Conservation (phyloP, 139 green algal species). For the Chlamydomonas schloesseri region DNA sequence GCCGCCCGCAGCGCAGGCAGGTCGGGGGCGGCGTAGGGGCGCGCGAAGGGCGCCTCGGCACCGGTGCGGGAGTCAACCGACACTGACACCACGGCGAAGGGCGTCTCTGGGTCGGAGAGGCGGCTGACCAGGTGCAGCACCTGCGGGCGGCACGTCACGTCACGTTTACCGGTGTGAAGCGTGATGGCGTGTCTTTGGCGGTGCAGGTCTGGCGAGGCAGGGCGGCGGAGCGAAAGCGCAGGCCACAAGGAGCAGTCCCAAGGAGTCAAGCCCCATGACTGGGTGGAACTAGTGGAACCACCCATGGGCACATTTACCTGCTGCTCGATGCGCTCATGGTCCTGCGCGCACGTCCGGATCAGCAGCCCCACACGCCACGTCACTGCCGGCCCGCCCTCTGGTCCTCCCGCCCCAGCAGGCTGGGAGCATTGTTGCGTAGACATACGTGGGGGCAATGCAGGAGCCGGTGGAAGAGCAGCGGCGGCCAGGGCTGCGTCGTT, state of each 20-base stretch:
- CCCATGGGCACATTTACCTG: background rate
- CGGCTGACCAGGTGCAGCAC: constrained; percentile 7
- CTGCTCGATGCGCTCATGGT: background rate
- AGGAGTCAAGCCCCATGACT: too few species aligned
- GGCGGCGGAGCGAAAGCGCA: too few species aligned
- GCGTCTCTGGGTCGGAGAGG: background rate
- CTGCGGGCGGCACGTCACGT: background rate
- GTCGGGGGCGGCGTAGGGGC: constrained; percentile 10
- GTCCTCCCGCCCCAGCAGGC: background rate
- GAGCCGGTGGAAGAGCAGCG: background rate
- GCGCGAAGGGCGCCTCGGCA: constrained; percentile 5
- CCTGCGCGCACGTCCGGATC: constrained; percentile 26
- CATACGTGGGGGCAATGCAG: too few species aligned
- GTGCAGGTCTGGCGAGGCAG: too few species aligned
- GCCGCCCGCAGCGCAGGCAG: background rate
- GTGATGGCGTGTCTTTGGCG: too few species aligned
- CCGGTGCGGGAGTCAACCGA: constrained; percentile 4
- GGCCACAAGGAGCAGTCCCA: too few species aligned
- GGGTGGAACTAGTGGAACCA: too few species aligned
- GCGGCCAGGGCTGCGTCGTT: background rate
- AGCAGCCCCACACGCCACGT: constrained; percentile 14
- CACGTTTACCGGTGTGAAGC: too few species aligned
- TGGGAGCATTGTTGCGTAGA: too few species aligned
- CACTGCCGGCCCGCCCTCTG: background rate
- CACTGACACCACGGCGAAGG: constrained; percentile 16